Evolutionary conservation across 139 green algal genomes (phyloP), one percentile per base, ranked within the genome.

Genomic region (Chlorella ohadii): DNA sequence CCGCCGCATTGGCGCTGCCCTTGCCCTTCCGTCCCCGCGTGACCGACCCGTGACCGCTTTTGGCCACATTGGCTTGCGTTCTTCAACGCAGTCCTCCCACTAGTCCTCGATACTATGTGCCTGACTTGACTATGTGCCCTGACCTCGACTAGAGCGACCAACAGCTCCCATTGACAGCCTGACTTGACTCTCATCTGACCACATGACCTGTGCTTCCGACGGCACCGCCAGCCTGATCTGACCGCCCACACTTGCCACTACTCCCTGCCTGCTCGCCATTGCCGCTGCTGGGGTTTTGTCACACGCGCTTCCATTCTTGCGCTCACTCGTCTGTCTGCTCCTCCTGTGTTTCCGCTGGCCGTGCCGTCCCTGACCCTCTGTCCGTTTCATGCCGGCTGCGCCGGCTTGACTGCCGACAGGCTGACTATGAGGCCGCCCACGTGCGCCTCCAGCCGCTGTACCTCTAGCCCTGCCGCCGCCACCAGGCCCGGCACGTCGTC

Each of bases 401-500:
- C 23, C 4, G 76, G 76, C 76, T 82, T 82, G 25, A 72, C 44
- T 0, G 89, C 89, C 13, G 57, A 25, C 0, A 92, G 64, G 55
- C 72, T 86, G 44, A 91, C 57, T 5, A 94, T 70, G 19, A 88
- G 88, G 13, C 89, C 91, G 0, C 59, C 88, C 34, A 89, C 22
- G 67, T 92, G 79, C 23, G 79, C 39, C 75, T 88, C 57, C 44
- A 84, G 0, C 16, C 36, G 38, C 38, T 81, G 25, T 41, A 89
- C 44, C 20, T 51, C 55, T 17, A 93, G 51, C 20, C 89, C 88
- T 4, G 87, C 73, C 25, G 33, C 57, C 20, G 2, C 25, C 38
- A 92, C 55, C 74, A 94, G 73, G 17, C 28, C 66, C 28, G 57
- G 19, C 39, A 94, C 87, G 70, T 92, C 83, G 75, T 95, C 91